Base-by-base conservation (phyloP, 352 stramenopile genomes). In the Pythium myriotylum region DNA sequence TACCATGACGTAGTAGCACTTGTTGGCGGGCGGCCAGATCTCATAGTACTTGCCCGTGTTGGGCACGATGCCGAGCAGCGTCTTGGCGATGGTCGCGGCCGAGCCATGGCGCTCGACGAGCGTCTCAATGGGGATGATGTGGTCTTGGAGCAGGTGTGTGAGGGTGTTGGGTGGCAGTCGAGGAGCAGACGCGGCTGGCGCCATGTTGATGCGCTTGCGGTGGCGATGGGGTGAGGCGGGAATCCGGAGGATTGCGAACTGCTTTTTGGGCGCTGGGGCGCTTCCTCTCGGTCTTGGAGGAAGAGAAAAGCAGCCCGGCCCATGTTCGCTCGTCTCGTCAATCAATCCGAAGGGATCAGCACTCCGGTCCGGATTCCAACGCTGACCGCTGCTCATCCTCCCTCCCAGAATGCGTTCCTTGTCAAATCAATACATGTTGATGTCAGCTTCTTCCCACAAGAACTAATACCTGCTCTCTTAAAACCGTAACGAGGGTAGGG, bases 41-140 rank as follows among this genome's bases (percentile, higher is more conserved):
- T 67, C 59, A 16, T 60, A 57, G 52, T 57, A 67, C 52, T 67
- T 67, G 59, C 59, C 59, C 22, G 59, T 67, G 59, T 67, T 67
- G 42, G 59, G 59, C 42, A 56, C 42, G 33, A 67, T 39, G 39
- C 59, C 59, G 2, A 67, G 59, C 51, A 67, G 22, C 24, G 27
- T 22, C 45, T 67, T 56, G 51, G 59, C 59, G 51, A 61, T 57
- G 14, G 59, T 61, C 20, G 59, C 56, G n/a, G 45, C 51, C 5
- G 51, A 41, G 52, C 59, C 59, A 32, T 67, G 59, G 51, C 59
- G 59, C 39, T 42, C 42, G n/a, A 56, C 43, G 43, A 67, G 59
- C 51, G 35, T 48, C 43, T 67, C 52, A 37, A 67, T 53, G 2
- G 59, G 26, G 14, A 67, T 41, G 12, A 45, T 61, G 27, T 62